Conservation (phyloP, 1,139 yeast species). For the Candida smagusa region DNA sequence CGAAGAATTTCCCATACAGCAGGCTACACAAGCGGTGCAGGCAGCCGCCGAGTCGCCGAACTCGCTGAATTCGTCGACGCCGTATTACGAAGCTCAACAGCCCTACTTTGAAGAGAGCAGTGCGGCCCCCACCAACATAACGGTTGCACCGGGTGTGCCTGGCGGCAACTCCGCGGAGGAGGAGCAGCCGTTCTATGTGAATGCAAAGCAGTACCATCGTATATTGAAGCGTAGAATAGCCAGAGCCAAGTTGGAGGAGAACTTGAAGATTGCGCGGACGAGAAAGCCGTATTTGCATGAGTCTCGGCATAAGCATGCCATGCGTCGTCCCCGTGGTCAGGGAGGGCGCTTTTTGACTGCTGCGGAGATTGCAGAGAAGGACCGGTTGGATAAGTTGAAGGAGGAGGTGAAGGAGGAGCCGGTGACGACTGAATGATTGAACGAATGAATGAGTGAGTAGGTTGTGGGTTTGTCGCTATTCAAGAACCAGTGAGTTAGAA, state of each 20-base stretch:
- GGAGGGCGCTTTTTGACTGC: slow-evolving; percentile 97
- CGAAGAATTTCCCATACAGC: slow-evolving; percentile 8
- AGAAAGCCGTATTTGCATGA: slow-evolving; percentile 95
- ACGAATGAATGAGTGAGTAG: too few relatives aligned
- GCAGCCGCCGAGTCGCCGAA: slow-evolving; percentile 10
- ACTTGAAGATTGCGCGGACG: slow-evolving; percentile 81
- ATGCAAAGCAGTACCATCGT: slow-evolving; percentile 96
- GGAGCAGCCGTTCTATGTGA: slow-evolving; percentile 95
- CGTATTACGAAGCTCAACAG: slow-evolving; percentile 12
- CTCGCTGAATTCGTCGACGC: slow-evolving; percentile 13
- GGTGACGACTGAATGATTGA: too few relatives aligned
- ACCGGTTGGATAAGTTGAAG: slow-evolving; percentile 50
- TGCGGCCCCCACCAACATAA: slow-evolving; percentile 8
- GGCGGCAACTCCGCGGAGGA: slow-evolving; percentile 9
- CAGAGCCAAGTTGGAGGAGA: slow-evolving; percentile 88
- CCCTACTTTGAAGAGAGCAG: slow-evolving; percentile 4
- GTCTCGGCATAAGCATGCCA: slow-evolving; percentile 97
- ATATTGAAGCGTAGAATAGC: slow-evolving; percentile 91
- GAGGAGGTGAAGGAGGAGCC: slow-evolving; percentile 27
- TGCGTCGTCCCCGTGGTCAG: slow-evolving; percentile 98
- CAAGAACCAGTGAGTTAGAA: too few relatives aligned
- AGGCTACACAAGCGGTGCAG: slow-evolving; percentile 1
- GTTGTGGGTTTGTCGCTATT: too few relatives aligned
- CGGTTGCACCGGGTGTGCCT: slow-evolving; percentile 4
- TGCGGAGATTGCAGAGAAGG: slow-evolving; percentile 90